Conservation (phyloP, 495 filamentous ascomycete genomes). For the Neurospora sp. region DNA sequence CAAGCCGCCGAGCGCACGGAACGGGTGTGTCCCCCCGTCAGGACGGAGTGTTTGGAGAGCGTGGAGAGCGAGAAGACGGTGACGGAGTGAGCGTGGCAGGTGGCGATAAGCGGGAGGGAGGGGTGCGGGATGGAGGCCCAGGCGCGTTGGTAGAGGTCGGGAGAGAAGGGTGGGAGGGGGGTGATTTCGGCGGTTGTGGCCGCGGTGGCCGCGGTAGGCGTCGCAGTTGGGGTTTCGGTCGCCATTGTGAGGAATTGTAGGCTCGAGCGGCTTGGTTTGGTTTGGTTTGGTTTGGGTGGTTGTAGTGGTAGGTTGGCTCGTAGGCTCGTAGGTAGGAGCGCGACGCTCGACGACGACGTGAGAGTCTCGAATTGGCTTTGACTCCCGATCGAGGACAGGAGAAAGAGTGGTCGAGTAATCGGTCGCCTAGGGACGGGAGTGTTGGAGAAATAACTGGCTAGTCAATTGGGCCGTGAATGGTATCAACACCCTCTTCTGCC, state of each 20-base stretch:
- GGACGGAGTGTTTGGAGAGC: conserved; percentile 63
- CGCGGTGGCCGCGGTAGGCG: neutral
- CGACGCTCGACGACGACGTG: neutral
- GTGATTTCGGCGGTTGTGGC: conserved; percentile 3
- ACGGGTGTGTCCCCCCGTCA: conserved; percentile 83
- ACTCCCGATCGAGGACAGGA: neutral
- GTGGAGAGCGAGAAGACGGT: conserved; percentile 78
- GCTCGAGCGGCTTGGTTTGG: neutral
- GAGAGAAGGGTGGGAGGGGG: conserved; percentile 43
- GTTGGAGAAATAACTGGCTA: neutral
- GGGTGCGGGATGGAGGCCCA: conserved; percentile 85
- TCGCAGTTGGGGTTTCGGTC: neutral
- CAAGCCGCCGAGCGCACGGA: conserved; percentile 72
- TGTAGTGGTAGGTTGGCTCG: neutral
- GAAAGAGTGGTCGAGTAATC: neutral
- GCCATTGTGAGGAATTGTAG: neutral
- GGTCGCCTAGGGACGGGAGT: neutral
- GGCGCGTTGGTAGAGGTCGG: conserved; percentile 66
- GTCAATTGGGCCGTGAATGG: neutral
- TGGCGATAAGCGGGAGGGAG: conserved; percentile 76
- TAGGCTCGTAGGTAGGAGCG: neutral
- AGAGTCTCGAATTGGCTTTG: neutral
- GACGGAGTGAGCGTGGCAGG: conserved; percentile 73
- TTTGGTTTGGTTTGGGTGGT: neutral
- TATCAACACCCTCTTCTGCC: neutral